Base-by-base conservation (phyloP, 495 filamentous ascomycete species). In the Trypethelium eluteriae region DNA sequence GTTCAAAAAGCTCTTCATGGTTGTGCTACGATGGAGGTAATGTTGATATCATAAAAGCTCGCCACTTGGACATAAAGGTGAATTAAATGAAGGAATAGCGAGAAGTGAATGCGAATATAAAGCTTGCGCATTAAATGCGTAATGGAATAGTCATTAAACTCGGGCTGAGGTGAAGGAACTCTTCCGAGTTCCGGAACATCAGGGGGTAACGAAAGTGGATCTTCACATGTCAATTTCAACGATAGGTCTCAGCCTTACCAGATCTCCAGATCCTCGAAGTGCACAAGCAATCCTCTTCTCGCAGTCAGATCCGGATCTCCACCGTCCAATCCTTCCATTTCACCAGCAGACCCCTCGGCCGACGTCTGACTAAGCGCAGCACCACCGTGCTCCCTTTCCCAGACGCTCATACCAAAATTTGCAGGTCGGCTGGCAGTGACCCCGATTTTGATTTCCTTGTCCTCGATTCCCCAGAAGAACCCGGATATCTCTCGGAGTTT, bases 41-140 rank as follows among this genome's bases (percentile, higher is more conserved):
- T 25, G 25, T 25, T 25, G 25, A 25, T 25, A 25, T 25, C 25
- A 25, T 25, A 25, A 25, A 25, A 25, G 25, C 25, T 25, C 25
- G 25, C 25, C 25, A 25, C 25, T 25, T 25, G 25, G 25, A 25
- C 25, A 25, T 25, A 25, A 25, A 25, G 25, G 25, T 25, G 25
- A 25, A 25, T 25, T 1, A 25, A 25, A 25, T 25, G 25, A 25
- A 25, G 25, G 25, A 25, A 25, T 25, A 25, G 25, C 25, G 25
- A 25, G 25, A 25, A 44, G 14, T 44, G 41, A 69, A 90, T 90
- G 35, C 93, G 92, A 79, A 81, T 93, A 72, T 96, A 91, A 77
- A 91, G 90, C n/a, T 44, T 44, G 6, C 41, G 41, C 14, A 44
- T 44, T 44, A 44, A 44, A 44, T 44, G 41, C 14, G 14, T 44